Evolutionary conservation across 169 alveolate species (phyloP).

Genomic region (Cyclospora cayetanensis): DNA sequence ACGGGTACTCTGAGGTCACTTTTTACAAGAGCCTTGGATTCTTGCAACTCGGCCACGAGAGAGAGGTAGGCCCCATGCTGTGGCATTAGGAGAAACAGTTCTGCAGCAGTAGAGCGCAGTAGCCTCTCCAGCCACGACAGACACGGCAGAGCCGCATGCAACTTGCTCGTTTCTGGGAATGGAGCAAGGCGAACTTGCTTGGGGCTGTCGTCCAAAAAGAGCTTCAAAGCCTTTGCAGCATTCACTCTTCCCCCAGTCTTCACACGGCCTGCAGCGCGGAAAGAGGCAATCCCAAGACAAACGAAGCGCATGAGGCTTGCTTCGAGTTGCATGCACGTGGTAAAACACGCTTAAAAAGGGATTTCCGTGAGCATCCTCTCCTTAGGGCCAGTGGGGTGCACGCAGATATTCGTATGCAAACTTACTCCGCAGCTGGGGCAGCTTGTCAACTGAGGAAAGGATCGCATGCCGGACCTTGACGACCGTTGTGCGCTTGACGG

Average conservation of each 20-base stretch:
- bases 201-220: not conserved
- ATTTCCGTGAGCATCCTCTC: not conserved
- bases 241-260: constrained; percentile 50
- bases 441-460: constrained; percentile 16
- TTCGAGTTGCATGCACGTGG: not conserved
- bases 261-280: constrained; percentile 1
- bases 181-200: not conserved
- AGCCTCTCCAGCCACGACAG: no score
- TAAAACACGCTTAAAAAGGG: not conserved
- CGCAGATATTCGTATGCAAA: not conserved
- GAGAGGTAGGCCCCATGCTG: no score
- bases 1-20: no score
- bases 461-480: not conserved
- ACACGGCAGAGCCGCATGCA: no score
- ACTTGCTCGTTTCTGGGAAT: no score
- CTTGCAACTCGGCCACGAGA: no score
- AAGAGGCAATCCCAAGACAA: no score
- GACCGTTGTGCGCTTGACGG: not conserved
- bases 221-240: not conserved
- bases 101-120: no score
- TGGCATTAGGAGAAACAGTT: no score
- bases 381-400: not conserved
- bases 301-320: not conserved
- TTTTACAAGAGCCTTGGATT: no score
- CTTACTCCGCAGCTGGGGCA: constrained; percentile 5